Evolutionary conservation across 1,284 basidiomycete genomes (phyloP), one percentile per base, ranked within the genome.

Genomic region (Schizophyllum amplum): DNA sequence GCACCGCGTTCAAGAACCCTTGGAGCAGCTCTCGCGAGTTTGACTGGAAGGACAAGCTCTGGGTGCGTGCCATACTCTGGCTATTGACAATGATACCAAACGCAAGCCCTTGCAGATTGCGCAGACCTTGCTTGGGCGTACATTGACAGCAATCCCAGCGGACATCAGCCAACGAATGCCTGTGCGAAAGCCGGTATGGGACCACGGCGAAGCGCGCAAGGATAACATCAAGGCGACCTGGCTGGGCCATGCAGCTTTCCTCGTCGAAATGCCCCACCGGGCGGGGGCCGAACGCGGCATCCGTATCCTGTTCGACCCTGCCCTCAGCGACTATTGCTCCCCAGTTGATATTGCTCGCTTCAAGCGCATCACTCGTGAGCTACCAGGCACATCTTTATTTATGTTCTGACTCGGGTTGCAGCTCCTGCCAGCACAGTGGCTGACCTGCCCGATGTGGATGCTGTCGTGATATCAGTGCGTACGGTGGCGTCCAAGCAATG

Each of bases 221-320:
- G 48, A 50, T 11, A 20, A 24, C 3, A 11, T 50, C 21, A 21
- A 24, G 24, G 76, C 82, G 6, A 90, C 86, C 0, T 90, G 85
- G 85, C 72, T 88, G 1, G 85, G 83, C 62, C 88, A 90, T 67
- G 88, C 88, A 0, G 85, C 82, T 61, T 87, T 84, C 67, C 69
- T 90, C 2, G 73, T 90, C 47, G 86, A 90, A 68, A 71, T 88
- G 46, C 87, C 84, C 1, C 68, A 76, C 1, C 48, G 20, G 13
- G 62, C 66, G 6, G 58, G 60, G 7, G 22, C 66, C 58, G 47
- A 70, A 2, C 71, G 84, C 46, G 86, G 87, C 1, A 70, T 82
- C 3, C 74, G 84, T 20, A 74, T 90, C n/a, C 69, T 90, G 13
- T 86, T 87, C 61, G 87, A 90, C 65, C 87, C 88, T 9, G 86